Percentiles rank a stretch among this genome's conserved stretches.
These are phyloP conservation scores for Withania somnifera DNA, from an alignment of 305 asterid genomes.

Conservation along the genomic window DNA sequence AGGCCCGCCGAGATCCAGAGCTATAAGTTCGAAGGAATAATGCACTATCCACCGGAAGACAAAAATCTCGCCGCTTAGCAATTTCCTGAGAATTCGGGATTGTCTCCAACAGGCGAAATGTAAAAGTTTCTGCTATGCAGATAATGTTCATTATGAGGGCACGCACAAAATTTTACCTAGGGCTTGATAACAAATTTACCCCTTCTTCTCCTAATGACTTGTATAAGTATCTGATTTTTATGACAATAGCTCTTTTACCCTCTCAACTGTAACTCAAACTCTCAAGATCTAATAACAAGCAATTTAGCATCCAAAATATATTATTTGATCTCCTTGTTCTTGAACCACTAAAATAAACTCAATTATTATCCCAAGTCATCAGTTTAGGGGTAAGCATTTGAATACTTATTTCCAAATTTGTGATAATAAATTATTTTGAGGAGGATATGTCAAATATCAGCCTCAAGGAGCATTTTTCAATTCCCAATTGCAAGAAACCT, in stretches of 20 bases:
- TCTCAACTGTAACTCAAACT: no score
- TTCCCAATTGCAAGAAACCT: not conserved
- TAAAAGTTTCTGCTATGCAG: no score
- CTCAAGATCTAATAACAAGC: no score
- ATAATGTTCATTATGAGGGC: not conserved
- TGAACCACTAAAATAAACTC: no score
- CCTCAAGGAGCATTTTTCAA: slow-evolving; percentile 1
- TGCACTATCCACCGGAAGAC: rapidly evolving
- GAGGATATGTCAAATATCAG: not conserved
- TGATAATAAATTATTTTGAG: not conserved
- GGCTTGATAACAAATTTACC: not conserved
- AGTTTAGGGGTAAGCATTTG: not conserved
- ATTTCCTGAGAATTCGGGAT: not conserved
- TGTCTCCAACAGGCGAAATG: not conserved
- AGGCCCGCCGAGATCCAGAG: no score
- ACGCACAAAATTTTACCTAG: not conserved
- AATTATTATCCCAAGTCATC: not conserved
- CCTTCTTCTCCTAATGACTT: not conserved
- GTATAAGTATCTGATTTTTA: no score
- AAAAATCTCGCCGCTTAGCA: no score
- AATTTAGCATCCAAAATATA: no score
- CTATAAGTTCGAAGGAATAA: not conserved
- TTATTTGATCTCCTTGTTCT: no score
- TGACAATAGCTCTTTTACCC: no score
- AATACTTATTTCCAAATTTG: not conserved